A percentile compares a stretch with the other conserved stretches of the same genome.
Conservation (phyloP, 2,329 filamentous ascomycete species). For the Byssochlamys sp. region DNA sequence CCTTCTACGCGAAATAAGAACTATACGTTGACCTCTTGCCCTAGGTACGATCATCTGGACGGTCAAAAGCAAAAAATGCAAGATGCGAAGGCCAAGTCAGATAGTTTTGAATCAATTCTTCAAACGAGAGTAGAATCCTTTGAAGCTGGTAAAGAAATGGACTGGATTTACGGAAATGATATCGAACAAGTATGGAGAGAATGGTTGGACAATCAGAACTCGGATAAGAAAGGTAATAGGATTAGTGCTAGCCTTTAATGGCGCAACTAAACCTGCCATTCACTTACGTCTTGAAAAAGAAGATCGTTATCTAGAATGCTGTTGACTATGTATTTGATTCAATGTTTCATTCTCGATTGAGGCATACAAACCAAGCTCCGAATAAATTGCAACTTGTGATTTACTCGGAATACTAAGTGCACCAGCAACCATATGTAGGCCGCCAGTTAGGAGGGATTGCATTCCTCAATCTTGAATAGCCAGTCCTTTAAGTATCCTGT, state of each 20-base stretch:
- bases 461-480: no score
- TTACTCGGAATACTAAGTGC: no score
- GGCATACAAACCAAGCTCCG: no score
- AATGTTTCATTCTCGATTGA: no score
- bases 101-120: conserved; percentile 18
- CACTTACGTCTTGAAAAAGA: no score
- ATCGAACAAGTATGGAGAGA: conserved; percentile 28
- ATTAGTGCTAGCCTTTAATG: background rate
- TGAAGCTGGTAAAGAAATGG: conserved; percentile 19
- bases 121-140: conserved; percentile 19
- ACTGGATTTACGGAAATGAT: conserved; percentile 33
- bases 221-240: background rate
- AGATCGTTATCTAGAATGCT: no score
- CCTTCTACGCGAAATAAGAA: background rate
- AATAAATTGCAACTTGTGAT: no score
- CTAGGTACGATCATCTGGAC: conserved; percentile 6
- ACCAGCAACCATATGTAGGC: no score
- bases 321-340: no score
- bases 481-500: no score
- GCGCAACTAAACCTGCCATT: no score
- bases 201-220: conserved; percentile 2
- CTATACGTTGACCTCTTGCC: background rate
- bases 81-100: conserved; percentile 9
- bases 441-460: no score
- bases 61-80: conserved; percentile 6